phyloP scores from a whole-genome alignment of 225 moss, liverwort and hornwort species.

The Pseudoscleropodium purum region DNA sequence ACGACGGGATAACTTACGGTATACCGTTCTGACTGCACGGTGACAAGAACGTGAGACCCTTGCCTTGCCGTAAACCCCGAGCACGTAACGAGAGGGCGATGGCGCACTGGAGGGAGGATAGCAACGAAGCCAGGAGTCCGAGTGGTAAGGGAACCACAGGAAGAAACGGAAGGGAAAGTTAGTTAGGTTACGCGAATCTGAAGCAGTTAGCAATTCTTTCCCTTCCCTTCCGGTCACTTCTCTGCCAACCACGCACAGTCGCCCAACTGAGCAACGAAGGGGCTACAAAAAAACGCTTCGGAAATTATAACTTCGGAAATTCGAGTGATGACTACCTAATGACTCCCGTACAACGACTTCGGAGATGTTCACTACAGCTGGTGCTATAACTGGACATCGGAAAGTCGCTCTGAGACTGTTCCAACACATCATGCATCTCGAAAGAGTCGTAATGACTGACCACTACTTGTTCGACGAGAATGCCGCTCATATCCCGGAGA shows the following conservation, averaged over 20 bases:
- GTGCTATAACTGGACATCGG: background rate
- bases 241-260: background rate
- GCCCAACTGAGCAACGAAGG: background rate
- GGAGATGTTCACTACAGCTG: background rate
- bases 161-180: conserved; percentile 11
- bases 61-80: background rate
- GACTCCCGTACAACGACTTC: background rate
- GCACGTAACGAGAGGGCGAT: background rate
- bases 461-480: background rate
- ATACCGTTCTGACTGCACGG: background rate
- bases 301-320: background rate
- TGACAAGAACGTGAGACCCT: background rate
- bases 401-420: background rate
- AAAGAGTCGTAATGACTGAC: background rate
- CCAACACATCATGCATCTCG: background rate
- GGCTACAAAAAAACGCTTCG: background rate
- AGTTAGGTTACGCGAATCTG: conserved; percentile 25
- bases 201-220: conserved; percentile 25
- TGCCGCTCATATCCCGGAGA: background rate
- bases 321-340: background rate
- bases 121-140: background rate
- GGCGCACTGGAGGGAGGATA: background rate
- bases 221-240: background rate
- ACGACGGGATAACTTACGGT: background rate
- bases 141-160: background rate